phyloP scores from a whole-genome alignment of 2,329 filamentous ascomycete species.

The Aspergillus texensis region DNA sequence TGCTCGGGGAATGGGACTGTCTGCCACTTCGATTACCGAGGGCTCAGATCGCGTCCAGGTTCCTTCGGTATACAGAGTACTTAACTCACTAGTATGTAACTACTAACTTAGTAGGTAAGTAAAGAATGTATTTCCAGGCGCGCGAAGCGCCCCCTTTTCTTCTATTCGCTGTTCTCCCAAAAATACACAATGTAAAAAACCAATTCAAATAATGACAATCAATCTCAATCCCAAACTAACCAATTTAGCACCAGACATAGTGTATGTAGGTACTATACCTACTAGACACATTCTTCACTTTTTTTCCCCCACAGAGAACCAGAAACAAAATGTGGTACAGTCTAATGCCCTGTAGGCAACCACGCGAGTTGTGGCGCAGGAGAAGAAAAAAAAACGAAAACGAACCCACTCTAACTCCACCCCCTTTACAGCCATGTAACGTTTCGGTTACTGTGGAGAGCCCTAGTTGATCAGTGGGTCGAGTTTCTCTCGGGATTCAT shows the following conservation, averaged over 20 bases:
- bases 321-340: neutral
- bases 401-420: neutral
- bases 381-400: neutral
- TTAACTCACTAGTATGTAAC: neutral
- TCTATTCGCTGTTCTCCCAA: no score
- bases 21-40: neutral
- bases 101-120: neutral
- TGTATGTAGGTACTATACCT: no score
- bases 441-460: constrained; percentile 4
- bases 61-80: neutral
- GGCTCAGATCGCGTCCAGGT: neutral
- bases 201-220: neutral
- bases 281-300: neutral
- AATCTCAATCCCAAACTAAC: neutral
- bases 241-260: neutral
- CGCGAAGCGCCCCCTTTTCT: neutral
- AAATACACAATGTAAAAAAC: neutral
- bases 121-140: neutral
- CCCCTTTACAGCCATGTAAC: constrained; percentile 1
- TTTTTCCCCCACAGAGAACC: neutral
- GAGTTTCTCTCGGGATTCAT: neutral
- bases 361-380: neutral
- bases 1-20: neutral
- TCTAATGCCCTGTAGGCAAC: neutral
- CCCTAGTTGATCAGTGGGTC: constrained; percentile 1